A percentile compares a stretch with the other conserved stretches of the same genome.
These are phyloP conservation scores for Annulohypoxylon maeteangense DNA, from an alignment of 495 filamentous ascomycete species.

Conservation along the genomic window DNA sequence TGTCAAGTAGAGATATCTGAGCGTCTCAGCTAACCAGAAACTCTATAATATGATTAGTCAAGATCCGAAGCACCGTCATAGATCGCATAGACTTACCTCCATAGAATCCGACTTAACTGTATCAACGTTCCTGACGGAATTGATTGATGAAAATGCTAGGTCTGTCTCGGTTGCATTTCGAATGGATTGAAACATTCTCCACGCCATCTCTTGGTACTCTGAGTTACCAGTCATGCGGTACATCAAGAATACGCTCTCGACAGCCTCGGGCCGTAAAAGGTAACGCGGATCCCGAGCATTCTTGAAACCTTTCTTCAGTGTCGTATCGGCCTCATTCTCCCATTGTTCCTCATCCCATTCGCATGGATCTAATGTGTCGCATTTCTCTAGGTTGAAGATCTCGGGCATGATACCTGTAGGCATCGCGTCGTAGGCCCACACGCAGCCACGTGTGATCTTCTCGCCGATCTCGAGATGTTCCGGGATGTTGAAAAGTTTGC, in stretches of 20 bases:
- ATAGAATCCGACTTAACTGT: conserved; percentile 54
- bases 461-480: conserved; percentile 73
- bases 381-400: conserved; percentile 65
- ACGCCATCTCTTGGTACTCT: conserved; percentile 73
- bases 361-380: conserved; percentile 47
- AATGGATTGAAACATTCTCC: conserved; percentile 79
- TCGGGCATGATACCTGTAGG: conserved; percentile 82
- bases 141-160: conserved; percentile 45
- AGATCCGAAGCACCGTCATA: not conserved
- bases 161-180: conserved; percentile 68
- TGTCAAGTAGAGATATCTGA: conserved; percentile 88
- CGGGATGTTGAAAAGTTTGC: conserved; percentile 71
- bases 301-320: conserved; percentile 40
- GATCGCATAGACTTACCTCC: conserved; percentile 47
- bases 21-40: conserved; percentile 73
- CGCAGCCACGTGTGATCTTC: conserved; percentile 80
- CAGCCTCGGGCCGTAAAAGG: conserved; percentile 69
- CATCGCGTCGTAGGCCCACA: conserved; percentile 80
- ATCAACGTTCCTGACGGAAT: conserved; percentile 36
- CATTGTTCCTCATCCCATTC: conserved; percentile 38
- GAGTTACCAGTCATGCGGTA: conserved; percentile 79
- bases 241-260: conserved; percentile 79
- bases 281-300: conserved; percentile 50
- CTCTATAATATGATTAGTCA: conserved; percentile 44
- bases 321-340: conserved; percentile 27